Evolutionary conservation across 176 grass and related monocot genomes (phyloP).

Genomic region (Oryza glumipatula): DNA sequence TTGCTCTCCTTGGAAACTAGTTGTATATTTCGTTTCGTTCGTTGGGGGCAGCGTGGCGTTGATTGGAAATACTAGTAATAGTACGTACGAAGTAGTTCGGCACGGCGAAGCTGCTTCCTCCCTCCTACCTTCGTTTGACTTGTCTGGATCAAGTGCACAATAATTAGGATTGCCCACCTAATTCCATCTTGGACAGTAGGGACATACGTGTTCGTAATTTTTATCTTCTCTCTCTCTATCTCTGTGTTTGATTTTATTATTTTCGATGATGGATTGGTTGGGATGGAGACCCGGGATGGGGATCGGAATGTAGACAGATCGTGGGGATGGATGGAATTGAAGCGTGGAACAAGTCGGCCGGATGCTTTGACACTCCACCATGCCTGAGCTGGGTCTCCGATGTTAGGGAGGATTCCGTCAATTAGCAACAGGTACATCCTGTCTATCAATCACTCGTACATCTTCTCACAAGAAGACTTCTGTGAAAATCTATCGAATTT

Average conservation of each 20-base stretch:
- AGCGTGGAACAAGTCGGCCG: slow-evolving; percentile 35
- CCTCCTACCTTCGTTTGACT: slow-evolving; percentile 32
- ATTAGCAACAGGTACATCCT: background rate
- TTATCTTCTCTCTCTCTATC: background rate
- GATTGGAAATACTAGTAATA: background rate
- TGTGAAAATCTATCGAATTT: too few species aligned
- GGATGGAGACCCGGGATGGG: slow-evolving; percentile 20
- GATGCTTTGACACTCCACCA: slow-evolving; percentile 21
- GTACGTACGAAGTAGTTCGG: background rate
- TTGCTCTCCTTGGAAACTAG: slow-evolving; percentile 20
- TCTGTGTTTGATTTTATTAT: background rate
- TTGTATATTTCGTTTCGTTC: slow-evolving; percentile 28
- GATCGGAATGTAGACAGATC: background rate
- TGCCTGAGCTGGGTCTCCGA: slow-evolving; percentile 29
- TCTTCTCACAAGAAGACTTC: background rate
- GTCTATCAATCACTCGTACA: background rate
- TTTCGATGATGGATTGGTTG: slow-evolving; percentile 13
- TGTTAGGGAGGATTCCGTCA: slow-evolving; percentile 18
- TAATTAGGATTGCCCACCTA: slow-evolving; percentile 44
- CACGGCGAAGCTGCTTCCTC: slow-evolving; percentile 21
- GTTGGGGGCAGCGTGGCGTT: background rate
- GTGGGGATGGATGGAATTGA: slow-evolving; percentile 6
- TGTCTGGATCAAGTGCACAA: background rate
- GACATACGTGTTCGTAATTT: background rate
- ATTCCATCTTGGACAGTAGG: slow-evolving; percentile 39